Evolutionary conservation across 2,329 filamentous ascomycete species (phyloP).

Genomic region (Aspergillus sp.): DNA sequence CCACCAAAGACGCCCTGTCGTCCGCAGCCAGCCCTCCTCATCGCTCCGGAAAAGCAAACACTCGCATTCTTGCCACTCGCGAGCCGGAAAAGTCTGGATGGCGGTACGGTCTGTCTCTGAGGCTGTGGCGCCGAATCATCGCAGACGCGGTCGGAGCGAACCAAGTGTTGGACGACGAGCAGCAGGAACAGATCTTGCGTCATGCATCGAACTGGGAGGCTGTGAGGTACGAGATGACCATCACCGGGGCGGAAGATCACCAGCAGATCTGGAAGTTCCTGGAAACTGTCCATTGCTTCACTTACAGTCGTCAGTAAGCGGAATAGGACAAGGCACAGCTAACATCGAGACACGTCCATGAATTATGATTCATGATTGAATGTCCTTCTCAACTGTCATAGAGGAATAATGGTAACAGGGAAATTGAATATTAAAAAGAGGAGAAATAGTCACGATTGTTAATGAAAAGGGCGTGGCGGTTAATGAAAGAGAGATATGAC

Average conservation of each 20-base stretch:
- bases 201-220: constrained; percentile 34
- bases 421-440: background rate
- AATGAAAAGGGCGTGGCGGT: background rate
- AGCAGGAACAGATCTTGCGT: constrained; percentile 29
- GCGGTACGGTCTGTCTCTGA: constrained; percentile 28
- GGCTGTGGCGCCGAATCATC: constrained; percentile 33
- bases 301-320: constrained; percentile 22
- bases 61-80: background rate
- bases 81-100: constrained; percentile 16
- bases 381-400: background rate
- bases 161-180: constrained; percentile 25
- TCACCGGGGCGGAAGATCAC: constrained; percentile 27
- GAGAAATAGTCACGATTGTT: background rate
- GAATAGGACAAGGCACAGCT: background rate
- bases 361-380: background rate
- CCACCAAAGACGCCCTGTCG: background rate
- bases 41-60: background rate
- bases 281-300: constrained; percentile 33
- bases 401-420: background rate
- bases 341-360: background rate
- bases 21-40: background rate
- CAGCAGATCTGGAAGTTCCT: constrained; percentile 39
- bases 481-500: background rate
- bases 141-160: constrained; percentile 25
- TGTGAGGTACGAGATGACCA: constrained; percentile 28